Conservation (phyloP, 805 yeast species). For the Lipomyces chichibuensis region DNA sequence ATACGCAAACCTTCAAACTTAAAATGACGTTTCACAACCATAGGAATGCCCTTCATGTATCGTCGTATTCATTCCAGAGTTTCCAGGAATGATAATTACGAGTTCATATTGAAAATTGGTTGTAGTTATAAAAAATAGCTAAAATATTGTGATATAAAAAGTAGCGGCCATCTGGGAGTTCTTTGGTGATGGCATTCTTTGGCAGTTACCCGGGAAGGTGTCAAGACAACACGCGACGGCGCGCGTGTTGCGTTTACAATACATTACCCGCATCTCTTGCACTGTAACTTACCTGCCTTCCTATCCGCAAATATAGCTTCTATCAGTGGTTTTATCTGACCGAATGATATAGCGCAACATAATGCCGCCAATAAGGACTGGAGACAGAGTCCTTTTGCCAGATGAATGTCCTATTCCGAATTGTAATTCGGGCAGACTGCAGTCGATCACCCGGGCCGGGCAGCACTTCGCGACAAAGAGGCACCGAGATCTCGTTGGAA, state of each 20-base stretch:
- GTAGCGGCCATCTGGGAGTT: background rate
- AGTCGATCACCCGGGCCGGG: background rate
- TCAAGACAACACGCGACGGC: too few species aligned
- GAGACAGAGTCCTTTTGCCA: background rate
- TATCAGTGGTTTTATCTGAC: background rate
- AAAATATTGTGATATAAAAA: background rate
- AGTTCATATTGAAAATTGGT: background rate
- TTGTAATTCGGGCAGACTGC: slow-evolving; percentile 7
- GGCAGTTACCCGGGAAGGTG: too few species aligned
- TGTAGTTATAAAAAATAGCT: too few species aligned
- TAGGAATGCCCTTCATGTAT: too few species aligned
- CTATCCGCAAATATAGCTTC: background rate
- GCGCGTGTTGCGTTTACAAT: too few species aligned
- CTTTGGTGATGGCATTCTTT: too few species aligned
- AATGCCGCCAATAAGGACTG: slow-evolving; percentile 1
- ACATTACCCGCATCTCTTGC: too few species aligned
- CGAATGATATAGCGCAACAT: background rate
- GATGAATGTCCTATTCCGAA: slow-evolving; percentile 6
- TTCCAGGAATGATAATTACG: background rate
- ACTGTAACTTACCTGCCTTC: background rate
- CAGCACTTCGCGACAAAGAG: slow-evolving; percentile 6
- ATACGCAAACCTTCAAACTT: background rate
- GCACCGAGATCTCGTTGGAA: slow-evolving; percentile 3
- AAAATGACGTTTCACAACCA: background rate
- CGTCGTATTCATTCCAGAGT: background rate